A percentile compares a stretch with the other conserved stretches of the same genome.
Conservation (phyloP, 2,329 filamentous ascomycete species). For the Monilinia laxa region DNA sequence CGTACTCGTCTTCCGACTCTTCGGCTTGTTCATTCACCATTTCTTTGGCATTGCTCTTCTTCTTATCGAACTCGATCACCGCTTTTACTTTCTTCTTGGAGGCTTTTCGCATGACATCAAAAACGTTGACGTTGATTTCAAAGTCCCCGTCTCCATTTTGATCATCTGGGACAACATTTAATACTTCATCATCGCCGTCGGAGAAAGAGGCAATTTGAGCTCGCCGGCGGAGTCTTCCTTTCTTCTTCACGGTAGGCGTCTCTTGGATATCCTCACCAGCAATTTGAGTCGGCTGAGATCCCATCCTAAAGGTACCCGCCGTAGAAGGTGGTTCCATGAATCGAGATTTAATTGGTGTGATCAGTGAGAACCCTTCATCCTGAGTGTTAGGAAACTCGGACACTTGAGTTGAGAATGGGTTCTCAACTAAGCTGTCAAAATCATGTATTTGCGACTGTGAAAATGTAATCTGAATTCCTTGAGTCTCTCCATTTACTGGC, state of each 20-base stretch:
- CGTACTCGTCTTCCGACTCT: constrained; percentile 98
- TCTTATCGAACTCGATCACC: constrained; percentile 69
- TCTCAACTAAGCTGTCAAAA: constrained; percentile 55
- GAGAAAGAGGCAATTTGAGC: constrained; percentile 47
- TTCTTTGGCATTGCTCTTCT: constrained; percentile 80
- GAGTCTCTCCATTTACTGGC: constrained; percentile 38
- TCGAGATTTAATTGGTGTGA: constrained; percentile 67
- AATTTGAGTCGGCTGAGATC: constrained; percentile 33
- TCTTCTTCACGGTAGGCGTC: constrained; percentile 64
- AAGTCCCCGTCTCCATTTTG: constrained; percentile 39
- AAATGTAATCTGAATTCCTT: constrained; percentile 54
- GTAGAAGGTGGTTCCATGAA: constrained; percentile 67
- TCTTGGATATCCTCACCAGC: constrained; percentile 49
- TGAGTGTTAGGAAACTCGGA: constrained; percentile 77
- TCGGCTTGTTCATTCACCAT: constrained; percentile 93
- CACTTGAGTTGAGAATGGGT: constrained; percentile 53
- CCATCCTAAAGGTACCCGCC: constrained; percentile 63
- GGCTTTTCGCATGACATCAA: constrained; percentile 64
- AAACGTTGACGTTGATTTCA: constrained; percentile 42
- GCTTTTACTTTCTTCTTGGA: constrained; percentile 52
- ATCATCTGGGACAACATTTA: constrained; percentile 28
- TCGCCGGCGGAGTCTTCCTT: constrained; percentile 55
- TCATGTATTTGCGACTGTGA: constrained; percentile 60
- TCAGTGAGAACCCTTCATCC: constrained; percentile 72
- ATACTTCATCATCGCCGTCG: constrained; percentile 34